Percentiles rank a stretch among this genome's conserved stretches.
These are phyloP conservation scores for Termitomyces sp. DNA, from an alignment of 768 basidiomycete genomes.

Conservation along the genomic window DNA sequence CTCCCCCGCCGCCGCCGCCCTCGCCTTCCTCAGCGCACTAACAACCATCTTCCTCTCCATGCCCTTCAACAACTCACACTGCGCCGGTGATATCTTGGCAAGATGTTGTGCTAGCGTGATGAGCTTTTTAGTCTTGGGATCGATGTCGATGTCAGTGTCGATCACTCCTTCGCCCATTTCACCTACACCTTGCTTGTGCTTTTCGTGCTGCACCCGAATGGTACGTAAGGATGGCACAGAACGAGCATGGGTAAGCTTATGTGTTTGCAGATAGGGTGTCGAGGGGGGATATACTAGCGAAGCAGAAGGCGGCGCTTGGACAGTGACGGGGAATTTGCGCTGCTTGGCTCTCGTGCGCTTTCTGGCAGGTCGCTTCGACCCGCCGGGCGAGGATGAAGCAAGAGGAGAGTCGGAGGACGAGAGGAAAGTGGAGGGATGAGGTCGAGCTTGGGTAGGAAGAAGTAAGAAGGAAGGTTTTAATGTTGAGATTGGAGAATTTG, in stretches of 20 bases:
- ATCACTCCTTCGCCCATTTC: neutral
- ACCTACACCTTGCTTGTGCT: neutral
- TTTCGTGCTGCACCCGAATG: neutral
- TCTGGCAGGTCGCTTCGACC: neutral
- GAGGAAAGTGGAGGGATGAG: neutral
- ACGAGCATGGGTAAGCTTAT: neutral
- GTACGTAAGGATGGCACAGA: slow-evolving; percentile 2
- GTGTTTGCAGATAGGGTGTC: neutral
- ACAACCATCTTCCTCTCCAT: slow-evolving; percentile 11
- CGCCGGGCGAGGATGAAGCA: neutral
- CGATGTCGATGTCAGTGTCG: neutral
- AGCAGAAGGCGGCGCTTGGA: neutral
- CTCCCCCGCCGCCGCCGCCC: neutral
- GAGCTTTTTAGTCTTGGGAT: slow-evolving; percentile 1
- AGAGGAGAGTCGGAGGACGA: slow-evolving; percentile 6
- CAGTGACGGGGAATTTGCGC: neutral
- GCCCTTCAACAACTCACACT: slow-evolving; percentile 4
- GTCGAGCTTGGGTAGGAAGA: slow-evolving; percentile 22
- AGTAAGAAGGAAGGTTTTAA: slow-evolving; percentile 4
- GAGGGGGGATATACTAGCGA: neutral
- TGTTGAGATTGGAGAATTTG: neutral
- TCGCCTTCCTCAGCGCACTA: neutral
- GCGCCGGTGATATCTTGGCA: slow-evolving; percentile 4
- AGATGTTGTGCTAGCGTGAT: slow-evolving; percentile 7
- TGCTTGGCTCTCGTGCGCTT: neutral